Base-by-base conservation (phyloP, 2,329 filamentous ascomycete species). In the Leptographium flavum region DNA sequence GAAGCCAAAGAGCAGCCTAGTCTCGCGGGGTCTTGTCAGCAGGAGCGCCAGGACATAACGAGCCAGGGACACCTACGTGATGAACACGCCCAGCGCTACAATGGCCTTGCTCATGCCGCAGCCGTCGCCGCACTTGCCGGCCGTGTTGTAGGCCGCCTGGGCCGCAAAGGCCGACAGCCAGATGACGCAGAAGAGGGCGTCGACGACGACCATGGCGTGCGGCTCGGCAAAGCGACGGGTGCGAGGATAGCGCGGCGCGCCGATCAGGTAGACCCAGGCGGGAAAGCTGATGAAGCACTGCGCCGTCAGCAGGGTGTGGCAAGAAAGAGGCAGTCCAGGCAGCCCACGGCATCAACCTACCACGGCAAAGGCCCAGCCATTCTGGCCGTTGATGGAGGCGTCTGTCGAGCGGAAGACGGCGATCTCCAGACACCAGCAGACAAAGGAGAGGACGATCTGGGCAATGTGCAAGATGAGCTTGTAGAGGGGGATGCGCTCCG, bases 151-250 rank as follows among this genome's bases (percentile, higher is more conserved):
- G 9, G 73, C 68, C 3, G 79, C 78, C 56, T 82, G 75, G 17
- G 74, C 71, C 27, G 79, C 72, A 56, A 82, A 83, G 17, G 73
- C 79, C 3, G 78, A 79, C 37, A 83, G 65, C 78, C 79, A 83
- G 50, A 82, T 61, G 52, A 83, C 58, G 55, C 65, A 63, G 56
- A 70, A 79, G 47, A 76, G 33, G n/a, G 59, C 60, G 55, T 83
- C 79, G 28, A 81, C 64, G 9, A 60, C 63, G 22, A 76, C 62
- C 68, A 83, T 76, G 49, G 68, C 77, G 52, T 76, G 71, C 3
- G 78, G 75, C 47, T 81, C 66, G 42, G 78, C 79, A 44, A 78
- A 66, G 50, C 68, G 74, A 45, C 74, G 69, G 5, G 79, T 79
- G 50, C 78, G 70, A 40, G 70, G 67, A 58, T 75, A 82, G 44